These are phyloP conservation scores for Reutealis trisperma DNA, from an alignment of 345 rosid species.

Conservation along the genomic window DNA sequence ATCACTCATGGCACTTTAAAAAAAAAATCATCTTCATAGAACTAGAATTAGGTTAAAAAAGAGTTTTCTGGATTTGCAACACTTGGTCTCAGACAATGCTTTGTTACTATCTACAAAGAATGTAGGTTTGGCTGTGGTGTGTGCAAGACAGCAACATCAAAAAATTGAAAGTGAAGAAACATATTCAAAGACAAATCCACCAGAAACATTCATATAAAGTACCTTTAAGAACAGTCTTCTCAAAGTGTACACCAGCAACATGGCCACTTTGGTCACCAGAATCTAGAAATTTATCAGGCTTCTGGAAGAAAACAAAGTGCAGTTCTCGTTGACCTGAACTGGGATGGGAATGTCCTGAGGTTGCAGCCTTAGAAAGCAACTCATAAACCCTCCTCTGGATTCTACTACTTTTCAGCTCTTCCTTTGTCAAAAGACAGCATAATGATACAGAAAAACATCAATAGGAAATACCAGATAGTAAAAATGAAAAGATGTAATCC, in stretches of 20 bases:
- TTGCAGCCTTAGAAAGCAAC: conserved; percentile 67
- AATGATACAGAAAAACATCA: conserved; percentile 4
- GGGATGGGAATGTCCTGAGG: conserved; percentile 39
- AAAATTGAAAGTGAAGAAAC: neutral
- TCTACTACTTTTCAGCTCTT: conserved; percentile 69
- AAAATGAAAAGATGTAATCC: neutral
- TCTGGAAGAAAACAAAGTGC: conserved; percentile 80
- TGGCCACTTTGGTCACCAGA: conserved; percentile 56
- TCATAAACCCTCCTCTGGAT: conserved; percentile 70
- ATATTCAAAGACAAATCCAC: neutral
- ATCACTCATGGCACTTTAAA: neutral
- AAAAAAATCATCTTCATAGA: neutral
- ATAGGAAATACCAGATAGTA: neutral
- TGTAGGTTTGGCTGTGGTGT: neutral
- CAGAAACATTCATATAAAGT: conserved; percentile 5
- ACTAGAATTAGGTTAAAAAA: neutral
- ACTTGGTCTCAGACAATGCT: neutral
- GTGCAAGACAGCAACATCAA: conserved; percentile 7
- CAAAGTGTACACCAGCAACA: conserved; percentile 71
- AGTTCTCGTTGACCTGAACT: conserved; percentile 66
- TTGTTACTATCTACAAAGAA: neutral
- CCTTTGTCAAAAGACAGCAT: conserved; percentile 44
- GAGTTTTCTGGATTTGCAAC: neutral
- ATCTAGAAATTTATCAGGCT: conserved; percentile 70
- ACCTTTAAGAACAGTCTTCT: conserved; percentile 81